Base-by-base conservation (phyloP, 2,329 filamentous ascomycete genomes). In the Beauveria pseudobassiana region DNA sequence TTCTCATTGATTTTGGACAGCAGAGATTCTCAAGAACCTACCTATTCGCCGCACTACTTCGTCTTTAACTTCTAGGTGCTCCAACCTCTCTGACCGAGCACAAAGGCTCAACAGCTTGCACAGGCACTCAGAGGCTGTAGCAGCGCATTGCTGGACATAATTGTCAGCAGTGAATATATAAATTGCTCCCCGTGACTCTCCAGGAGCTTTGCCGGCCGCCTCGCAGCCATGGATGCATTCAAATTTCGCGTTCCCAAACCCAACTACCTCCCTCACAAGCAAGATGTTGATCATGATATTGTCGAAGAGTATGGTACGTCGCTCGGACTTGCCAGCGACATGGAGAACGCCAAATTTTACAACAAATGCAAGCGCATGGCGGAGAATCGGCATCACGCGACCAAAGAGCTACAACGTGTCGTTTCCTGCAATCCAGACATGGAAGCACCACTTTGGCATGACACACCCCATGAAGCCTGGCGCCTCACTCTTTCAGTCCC, bases 391-490 rank as follows among this genome's bases (percentile, higher is more conserved):
- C 67, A 90, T 97, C 69, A 85, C 86, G 58, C 84, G 87, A 42
- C 93, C 93, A 1, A 87, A 89, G 71, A 93, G 92, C 67, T 93
- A 96, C 76, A 92, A 84, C 38, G 93, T 99, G 52, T 97, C 93
- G 10, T 98, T 93, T 76, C 95, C 74, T 91, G 92, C 77, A 97
- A 97, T 70, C 90, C 93, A 1, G 87, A 91, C 63, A 96, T 98
- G 73, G 95, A 89, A 90, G 72, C 93, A 98, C 75, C 95, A 99
- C 75, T 99, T 99, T 74, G 95, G 95, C 66, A 89, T 91, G 76
- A 93, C 91, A 10, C 95, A 99, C 78, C 95, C 95, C 22, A 99
- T 99, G 95, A 99, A 99, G 75, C 95, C 63, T 98, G 95, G 93
- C 90, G 95, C 42, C 79, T 99, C 65, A 97, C 93, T 18, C 82